Evolutionary conservation across 73 alveolate genomes (phyloP), one percentile per base, ranked within the genome.

Genomic region (Paraurostyla sp.): DNA sequence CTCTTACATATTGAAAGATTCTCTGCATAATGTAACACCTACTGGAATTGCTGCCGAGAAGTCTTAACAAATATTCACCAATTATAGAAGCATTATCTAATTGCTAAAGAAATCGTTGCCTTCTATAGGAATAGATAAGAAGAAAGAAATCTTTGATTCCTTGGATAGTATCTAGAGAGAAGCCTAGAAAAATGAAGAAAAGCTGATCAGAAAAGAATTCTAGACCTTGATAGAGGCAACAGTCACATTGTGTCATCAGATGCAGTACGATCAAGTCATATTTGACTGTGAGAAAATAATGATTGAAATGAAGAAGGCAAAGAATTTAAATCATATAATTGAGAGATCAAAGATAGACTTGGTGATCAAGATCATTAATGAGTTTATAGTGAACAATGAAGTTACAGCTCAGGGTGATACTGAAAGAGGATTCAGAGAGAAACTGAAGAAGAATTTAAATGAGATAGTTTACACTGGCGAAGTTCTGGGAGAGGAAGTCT

Each of bases 161-260:
- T 78, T 78, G 13, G 89, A 78, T 22, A 49, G 52, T 42, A 50
- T 78, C 20, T 35, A 78, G 29, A 49, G 50, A 54, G 89, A 78
- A 33, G 76, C 89, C 7, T 76, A 78, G 35, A 78, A 78, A 41
- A 78, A 78, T 54, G 89, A 78, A 29, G 89, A 78, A 27, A 78
- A 54, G 40, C 45, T 54, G 7, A 49, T 78, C n/a, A 49, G 33
- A 27, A 78, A 78, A 60, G 76, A 51, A 78, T 78, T 78, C 40
- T 60, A 78, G 29, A 49, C 52, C 3, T 43, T 78, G 22, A 78
- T 54, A 32, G 13, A 22, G 29, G 40, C 45, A 13, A 51, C 89
- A 18, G 60, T 78, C n/a, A 13, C 43, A 0, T 60, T 54, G 30
- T 52, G 76, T 23, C 89, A 51, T 45, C n/a, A 20, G 20, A 50